Evolutionary conservation across 495 filamentous ascomycete species (phyloP).

Genomic region (Penicillium bovifimosum): DNA sequence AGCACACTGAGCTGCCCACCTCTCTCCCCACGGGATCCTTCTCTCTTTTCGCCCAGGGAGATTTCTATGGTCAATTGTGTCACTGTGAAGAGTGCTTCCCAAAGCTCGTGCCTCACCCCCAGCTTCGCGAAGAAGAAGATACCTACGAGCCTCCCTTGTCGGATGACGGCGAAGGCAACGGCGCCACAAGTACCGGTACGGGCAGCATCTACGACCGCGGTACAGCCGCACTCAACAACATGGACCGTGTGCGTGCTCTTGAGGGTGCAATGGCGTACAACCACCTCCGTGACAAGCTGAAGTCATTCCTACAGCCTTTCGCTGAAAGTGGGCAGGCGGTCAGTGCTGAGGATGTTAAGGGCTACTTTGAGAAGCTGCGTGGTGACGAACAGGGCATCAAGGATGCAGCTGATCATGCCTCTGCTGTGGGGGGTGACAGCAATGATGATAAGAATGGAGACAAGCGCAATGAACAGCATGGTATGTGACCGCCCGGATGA

Average conservation of each 20-base stretch:
- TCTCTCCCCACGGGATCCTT: conserved; percentile 48
- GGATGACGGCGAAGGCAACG: conserved; percentile 40
- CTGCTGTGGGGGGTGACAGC: conserved; percentile 15
- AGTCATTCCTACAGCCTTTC: conserved; percentile 86
- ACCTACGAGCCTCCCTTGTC: conserved; percentile 86
- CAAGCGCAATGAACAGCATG: conserved; percentile 34
- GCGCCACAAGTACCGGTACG: conserved; percentile 52
- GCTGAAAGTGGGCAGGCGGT: conserved; percentile 83
- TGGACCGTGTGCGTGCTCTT: conserved; percentile 88
- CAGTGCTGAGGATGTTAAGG: conserved; percentile 90
- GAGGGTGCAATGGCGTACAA: conserved; percentile 98
- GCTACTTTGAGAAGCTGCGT: conserved; percentile 86
- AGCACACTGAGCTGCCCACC: conserved; percentile 42
- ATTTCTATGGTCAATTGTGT: conserved; percentile 74
- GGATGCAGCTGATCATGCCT: conserved; percentile 38
- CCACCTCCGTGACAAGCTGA: conserved; percentile 87
- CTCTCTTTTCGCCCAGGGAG: conserved; percentile 71
- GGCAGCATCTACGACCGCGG: conserved; percentile 82
- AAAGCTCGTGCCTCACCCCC: conserved; percentile 57
- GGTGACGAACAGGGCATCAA: conserved; percentile 67
- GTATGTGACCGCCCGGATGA: conserved; percentile 16
- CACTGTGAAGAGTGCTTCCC: conserved; percentile 76
- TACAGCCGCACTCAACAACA: conserved; percentile 79
- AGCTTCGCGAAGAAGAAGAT: conserved; percentile 90
- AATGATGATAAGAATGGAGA: conserved; percentile 20